These are phyloP conservation scores for Chrysoporthe austroafricana DNA, from an alignment of 2,329 filamentous ascomycete species.

Conservation along the genomic window DNA sequence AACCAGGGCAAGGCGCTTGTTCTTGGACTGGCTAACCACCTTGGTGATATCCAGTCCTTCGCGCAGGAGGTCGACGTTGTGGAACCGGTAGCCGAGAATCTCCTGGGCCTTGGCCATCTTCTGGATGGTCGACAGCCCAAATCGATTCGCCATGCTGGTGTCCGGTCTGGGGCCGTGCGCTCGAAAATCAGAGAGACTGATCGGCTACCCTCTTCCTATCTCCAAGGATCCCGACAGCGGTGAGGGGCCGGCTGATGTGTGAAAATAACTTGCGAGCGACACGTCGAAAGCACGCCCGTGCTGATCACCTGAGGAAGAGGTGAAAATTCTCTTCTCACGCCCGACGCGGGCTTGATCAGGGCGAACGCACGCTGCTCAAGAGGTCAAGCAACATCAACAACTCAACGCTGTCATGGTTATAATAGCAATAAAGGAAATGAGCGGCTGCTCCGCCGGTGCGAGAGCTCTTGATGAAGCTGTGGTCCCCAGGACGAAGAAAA, in stretches of 20 bases:
- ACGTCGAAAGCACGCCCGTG: neutral
- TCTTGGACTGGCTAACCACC: neutral
- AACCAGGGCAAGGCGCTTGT: constrained; percentile 22
- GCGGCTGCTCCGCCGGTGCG: neutral
- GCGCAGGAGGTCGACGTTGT: constrained; percentile 36
- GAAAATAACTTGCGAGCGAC: neutral
- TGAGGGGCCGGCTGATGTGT: neutral
- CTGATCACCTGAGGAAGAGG: neutral
- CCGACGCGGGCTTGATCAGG: neutral
- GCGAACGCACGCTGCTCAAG: neutral
- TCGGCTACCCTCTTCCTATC: neutral
- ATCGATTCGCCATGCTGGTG: constrained; percentile 11
- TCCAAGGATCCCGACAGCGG: neutral
- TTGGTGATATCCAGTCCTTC: constrained; percentile 33
- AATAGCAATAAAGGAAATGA: neutral
- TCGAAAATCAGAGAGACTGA: neutral
- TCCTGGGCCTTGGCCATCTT: constrained; percentile 24
- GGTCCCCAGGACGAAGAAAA: neutral
- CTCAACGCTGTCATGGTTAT: neutral
- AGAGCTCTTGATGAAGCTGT: neutral
- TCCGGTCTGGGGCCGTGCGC: neutral
- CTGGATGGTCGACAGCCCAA: neutral
- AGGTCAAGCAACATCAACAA: neutral
- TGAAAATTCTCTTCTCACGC: neutral
- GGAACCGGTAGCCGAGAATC: constrained; percentile 32